Percentiles rank a stretch among this genome's conserved stretches.
phyloP scores from a whole-genome alignment of 352 stramenopile genomes.

The Aphanomyces astaci region DNA sequence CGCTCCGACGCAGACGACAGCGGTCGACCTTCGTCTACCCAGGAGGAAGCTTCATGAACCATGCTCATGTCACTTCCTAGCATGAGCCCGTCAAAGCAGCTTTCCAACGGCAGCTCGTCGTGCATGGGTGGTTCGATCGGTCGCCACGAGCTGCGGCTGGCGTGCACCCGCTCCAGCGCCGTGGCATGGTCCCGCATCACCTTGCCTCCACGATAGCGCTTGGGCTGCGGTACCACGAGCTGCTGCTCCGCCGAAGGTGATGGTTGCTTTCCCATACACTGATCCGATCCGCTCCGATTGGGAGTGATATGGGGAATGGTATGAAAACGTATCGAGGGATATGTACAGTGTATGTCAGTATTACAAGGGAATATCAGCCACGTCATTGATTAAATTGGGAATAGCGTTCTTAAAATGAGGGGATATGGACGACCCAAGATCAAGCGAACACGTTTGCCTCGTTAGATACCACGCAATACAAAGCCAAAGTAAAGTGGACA shows the following conservation, averaged over 20 bases:
- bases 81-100: slow-evolving; percentile 5
- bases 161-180: neutral
- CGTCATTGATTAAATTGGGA: too few species aligned
- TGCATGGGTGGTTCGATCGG: neutral
- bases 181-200: neutral
- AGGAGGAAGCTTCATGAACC: neutral
- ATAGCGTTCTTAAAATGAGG: too few species aligned
- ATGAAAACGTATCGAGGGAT: neutral
- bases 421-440: too few species aligned
- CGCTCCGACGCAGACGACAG: neutral
- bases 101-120: neutral
- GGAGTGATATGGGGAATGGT: neutral
- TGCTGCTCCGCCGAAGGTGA: neutral
- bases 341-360: neutral
- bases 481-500: too few species aligned
- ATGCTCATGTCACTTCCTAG: neutral
- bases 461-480: too few species aligned
- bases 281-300: neutral
- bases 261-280: slow-evolving; percentile 12
- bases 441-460: too few species aligned
- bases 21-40: neutral
- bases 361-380: too few species aligned
- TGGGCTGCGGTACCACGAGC: slow-evolving; percentile 6
- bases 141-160: neutral
- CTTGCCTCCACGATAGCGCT: neutral